These are phyloP conservation scores for Bruguiera parviflora DNA, from an alignment of 345 rosid species.

Conservation along the genomic window DNA sequence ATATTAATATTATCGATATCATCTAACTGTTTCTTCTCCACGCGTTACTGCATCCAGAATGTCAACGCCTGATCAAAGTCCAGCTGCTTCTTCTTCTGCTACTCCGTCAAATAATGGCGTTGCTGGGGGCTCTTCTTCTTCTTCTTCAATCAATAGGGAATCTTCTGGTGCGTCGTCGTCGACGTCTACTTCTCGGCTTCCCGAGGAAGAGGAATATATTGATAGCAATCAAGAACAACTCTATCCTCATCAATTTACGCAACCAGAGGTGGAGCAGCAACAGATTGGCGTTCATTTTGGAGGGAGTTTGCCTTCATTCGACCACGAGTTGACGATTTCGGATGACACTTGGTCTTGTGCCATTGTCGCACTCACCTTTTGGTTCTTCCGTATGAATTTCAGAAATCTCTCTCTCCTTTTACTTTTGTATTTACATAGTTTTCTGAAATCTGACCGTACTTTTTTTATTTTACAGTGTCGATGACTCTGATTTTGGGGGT, in stretches of 20 bases:
- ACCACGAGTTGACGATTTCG: slow-evolving; percentile 40
- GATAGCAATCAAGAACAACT: not conserved
- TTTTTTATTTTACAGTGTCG: slow-evolving; percentile 50
- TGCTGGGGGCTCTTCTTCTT: not conserved
- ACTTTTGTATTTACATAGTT: not conserved
- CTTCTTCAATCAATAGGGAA: not conserved
- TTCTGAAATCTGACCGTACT: not conserved
- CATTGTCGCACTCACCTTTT: slow-evolving; percentile 80
- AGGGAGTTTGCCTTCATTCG: slow-evolving; percentile 27
- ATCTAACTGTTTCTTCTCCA: not conserved
- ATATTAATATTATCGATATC: too few relatives aligned
- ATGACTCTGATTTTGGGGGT: slow-evolving; percentile 86
- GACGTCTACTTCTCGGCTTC: slow-evolving; percentile 1
- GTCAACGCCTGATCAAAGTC: not conserved
- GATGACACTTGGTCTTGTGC: slow-evolving; percentile 87
- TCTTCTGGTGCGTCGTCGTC: slow-evolving; percentile 8
- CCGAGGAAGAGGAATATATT: slow-evolving; percentile 4
- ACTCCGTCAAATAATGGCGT: too few relatives aligned
- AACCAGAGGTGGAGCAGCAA: slow-evolving; percentile 48
- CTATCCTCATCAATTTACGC: slow-evolving; percentile 2
- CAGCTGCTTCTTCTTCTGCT: not conserved
- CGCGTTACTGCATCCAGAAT: not conserved
- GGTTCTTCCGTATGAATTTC: slow-evolving; percentile 68
- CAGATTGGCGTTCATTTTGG: slow-evolving; percentile 34
- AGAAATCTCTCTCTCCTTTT: not conserved